phyloP scores from a whole-genome alignment of 2,329 filamentous ascomycete genomes.

The Aureobasidium namibiae region DNA sequence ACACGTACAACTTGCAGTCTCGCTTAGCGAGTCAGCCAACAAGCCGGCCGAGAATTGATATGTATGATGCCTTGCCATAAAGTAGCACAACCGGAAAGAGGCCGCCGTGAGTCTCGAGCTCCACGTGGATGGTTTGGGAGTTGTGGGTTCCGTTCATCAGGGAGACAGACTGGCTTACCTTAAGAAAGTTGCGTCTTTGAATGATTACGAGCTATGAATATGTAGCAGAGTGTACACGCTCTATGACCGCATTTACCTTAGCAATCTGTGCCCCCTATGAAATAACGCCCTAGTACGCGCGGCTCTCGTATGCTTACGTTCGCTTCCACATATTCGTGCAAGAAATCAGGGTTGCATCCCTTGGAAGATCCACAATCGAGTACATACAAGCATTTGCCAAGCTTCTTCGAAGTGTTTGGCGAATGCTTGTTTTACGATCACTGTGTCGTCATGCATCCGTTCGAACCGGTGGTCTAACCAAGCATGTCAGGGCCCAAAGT shows the following conservation, averaged over 20 bases:
- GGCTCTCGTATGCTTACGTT: not conserved
- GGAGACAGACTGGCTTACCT: not conserved
- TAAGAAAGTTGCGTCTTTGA: not conserved
- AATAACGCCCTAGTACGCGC: not conserved
- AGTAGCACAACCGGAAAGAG: not conserved
- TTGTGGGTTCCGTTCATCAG: not conserved
- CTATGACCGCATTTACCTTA: not conserved
- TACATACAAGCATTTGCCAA: not conserved
- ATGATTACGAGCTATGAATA: not conserved
- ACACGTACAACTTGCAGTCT: not conserved
- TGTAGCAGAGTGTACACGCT: not conserved
- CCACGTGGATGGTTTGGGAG: not conserved
- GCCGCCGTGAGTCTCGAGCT: not conserved
- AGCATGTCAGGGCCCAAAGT: not conserved
- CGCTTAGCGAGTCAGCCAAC: not conserved
- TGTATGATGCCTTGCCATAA: no score
- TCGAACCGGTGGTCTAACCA: not conserved
- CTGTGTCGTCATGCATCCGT: conserved; percentile 1
- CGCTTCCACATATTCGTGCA: not conserved
- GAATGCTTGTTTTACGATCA: not conserved
- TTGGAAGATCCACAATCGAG: not conserved
- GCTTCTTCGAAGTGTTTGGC: not conserved
- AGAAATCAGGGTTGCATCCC: not conserved
- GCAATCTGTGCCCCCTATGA: not conserved
- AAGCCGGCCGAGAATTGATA: not conserved